Evolutionary conservation across 2,329 filamentous ascomycete genomes (phyloP), one percentile per base, ranked within the genome.

Genomic region (Paecilomyces sp.): DNA sequence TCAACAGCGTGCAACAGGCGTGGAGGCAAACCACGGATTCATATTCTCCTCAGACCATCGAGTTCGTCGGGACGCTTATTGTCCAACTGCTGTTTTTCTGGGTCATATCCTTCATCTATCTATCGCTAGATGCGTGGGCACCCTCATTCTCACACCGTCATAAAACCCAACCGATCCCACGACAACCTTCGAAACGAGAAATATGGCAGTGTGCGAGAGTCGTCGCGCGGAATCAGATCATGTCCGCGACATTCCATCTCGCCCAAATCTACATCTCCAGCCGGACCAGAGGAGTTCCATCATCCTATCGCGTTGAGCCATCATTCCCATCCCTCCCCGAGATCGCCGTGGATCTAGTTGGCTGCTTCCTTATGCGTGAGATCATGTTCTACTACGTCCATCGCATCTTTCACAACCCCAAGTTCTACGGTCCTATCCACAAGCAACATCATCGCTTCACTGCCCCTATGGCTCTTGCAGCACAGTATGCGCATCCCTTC

Each of bases 361-460:
- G 80, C 62, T 77, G 75, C 57, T 63, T 77, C 2, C 62, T 79
- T 7, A 62, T 77, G 7, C 79, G 82, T 55, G 83, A 86, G 64
- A 62, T 76, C 1, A 63, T 82, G 18, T 85, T 85, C 70, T 85
- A 85, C 72, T 83, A 83, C 64, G 67, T 74, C 25, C 83, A 86
- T 67, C 80, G 83, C 6, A 64, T 82, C 2, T 72, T 86, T 3
- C 83, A 85, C 69, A 66, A 73, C 5, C 80, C 77, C 0, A 68
- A 63, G 5, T 67, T 83, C 5, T 85, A 85, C 72, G 69, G 69
- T 11, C 70, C 70, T 33, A 77, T 85, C 60, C 83, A 85, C 73
- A 85, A 85, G 63, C 73, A 73, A 24, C 83, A 86, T 65, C 83
- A 85, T 71, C 72, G 72, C 25, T 85, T 84, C 72, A 82, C 78